Evolutionary conservation across 2,329 filamentous ascomycete genomes (phyloP).

Genomic region (Fusarium sarcochroum): DNA sequence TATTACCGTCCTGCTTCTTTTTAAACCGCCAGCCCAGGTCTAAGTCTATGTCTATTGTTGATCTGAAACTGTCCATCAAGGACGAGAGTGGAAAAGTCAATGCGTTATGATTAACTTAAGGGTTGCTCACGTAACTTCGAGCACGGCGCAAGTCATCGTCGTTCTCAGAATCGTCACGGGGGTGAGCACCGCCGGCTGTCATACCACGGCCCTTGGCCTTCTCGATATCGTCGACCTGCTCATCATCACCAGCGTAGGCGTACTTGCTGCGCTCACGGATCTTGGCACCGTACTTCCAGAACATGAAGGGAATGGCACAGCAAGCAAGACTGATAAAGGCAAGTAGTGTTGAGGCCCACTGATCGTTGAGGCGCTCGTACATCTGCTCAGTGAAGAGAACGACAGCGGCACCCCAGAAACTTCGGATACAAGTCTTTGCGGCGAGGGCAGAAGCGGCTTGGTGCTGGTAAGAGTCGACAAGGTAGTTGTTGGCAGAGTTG

Average conservation of each 20-base stretch:
- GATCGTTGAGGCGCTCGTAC: conserved; percentile 79
- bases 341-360: conserved; percentile 82
- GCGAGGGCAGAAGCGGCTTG: conserved; percentile 86
- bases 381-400: conserved; percentile 88
- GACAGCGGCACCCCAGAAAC: conserved; percentile 82
- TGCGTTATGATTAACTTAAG: conserved; percentile 46
- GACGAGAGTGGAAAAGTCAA: neutral
- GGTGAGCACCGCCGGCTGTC: conserved; percentile 40
- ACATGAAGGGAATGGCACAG: conserved; percentile 86
- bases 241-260: conserved; percentile 76
- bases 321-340: conserved; percentile 82
- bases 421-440: conserved; percentile 84
- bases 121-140: conserved; percentile 63
- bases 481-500: conserved; percentile 83
- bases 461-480: conserved; percentile 74
- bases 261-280: conserved; percentile 80
- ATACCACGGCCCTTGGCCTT: conserved; percentile 50
- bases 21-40: conserved; percentile 6
- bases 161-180: conserved; percentile 51
- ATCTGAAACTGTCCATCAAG: neutral
- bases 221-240: conserved; percentile 55
- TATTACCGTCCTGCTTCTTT: conserved; percentile 24
- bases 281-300: conserved; percentile 80
- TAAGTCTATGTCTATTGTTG: conserved; percentile 19
- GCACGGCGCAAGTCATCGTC: conserved; percentile 60